A percentile compares a stretch with the other conserved stretches of the same genome.
These are phyloP conservation scores for Dictyostelium brefeldianum DNA, from an alignment of 78 protist species.

Conservation along the genomic window DNA sequence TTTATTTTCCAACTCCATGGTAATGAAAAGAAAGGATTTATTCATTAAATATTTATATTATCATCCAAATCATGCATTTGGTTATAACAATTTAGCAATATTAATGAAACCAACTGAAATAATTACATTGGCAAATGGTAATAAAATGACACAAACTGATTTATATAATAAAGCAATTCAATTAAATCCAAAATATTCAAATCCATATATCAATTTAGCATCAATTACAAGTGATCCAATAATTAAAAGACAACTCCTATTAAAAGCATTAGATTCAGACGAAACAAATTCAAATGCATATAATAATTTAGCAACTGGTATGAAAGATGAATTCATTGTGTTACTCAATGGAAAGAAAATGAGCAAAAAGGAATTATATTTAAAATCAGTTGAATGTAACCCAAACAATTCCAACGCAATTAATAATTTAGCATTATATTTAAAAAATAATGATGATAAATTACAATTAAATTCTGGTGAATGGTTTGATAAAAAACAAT, in stretches of 20 bases:
- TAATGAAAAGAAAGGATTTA: slow-evolving; percentile 16
- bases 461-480: neutral
- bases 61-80: slow-evolving; percentile 24
- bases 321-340: neutral
- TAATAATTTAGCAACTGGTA: slow-evolving; percentile 2
- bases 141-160: slow-evolving; percentile 1
- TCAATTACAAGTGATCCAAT: neutral
- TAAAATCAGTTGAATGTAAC: neutral
- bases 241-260: neutral
- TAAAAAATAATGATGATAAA: slow-evolving; percentile 9
- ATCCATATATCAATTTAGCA: slow-evolving; percentile 1
- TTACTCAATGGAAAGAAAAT: slow-evolving; percentile 1
- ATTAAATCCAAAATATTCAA: slow-evolving; percentile 11
- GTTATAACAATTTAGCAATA: neutral
- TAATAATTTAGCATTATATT: slow-evolving; percentile 9
- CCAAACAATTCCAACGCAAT: neutral
- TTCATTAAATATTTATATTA: neutral
- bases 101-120: slow-evolving; percentile 8
- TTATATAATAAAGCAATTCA: slow-evolving; percentile 7
- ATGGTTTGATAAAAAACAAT: neutral
- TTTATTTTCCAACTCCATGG: neutral
- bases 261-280: neutral
- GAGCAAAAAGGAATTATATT: neutral
- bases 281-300: neutral
- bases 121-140: neutral